phyloP scores from a whole-genome alignment of 202 grass and related monocot species.

The Sporobolus alterniflorus region DNA sequence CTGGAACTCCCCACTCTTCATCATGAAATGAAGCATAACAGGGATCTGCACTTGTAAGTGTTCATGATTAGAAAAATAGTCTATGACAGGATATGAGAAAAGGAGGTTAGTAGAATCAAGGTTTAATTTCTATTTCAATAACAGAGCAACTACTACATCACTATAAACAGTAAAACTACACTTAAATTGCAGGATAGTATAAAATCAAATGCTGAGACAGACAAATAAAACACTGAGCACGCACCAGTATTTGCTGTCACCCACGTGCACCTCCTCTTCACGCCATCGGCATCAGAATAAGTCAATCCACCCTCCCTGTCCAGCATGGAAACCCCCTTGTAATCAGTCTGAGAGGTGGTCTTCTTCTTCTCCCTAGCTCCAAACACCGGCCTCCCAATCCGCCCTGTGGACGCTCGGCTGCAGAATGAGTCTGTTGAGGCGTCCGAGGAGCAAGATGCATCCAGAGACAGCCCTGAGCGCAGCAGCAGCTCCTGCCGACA shows the following conservation, averaged over 20 bases:
- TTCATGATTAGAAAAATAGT: conserved; percentile 18
- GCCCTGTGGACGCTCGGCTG: conserved; percentile 81
- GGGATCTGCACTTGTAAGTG: conserved; percentile 56
- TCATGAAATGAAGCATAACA: conserved; percentile 95
- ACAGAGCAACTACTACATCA: background rate
- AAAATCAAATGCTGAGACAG: conserved; percentile 22
- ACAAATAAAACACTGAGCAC: conserved; percentile 1
- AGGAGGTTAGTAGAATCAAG: background rate
- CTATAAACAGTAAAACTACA: background rate
- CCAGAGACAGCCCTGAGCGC: conserved; percentile 82
- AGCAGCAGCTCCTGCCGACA: conserved; percentile 83
- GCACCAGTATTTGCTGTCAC: conserved; percentile 85
- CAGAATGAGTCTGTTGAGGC: conserved; percentile 91
- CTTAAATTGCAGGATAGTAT: background rate
- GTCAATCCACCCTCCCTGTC: conserved; percentile 49
- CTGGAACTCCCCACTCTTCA: conserved; percentile 94
- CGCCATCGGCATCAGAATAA: conserved; percentile 37
- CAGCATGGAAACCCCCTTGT: conserved; percentile 49
- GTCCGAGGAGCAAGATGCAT: conserved; percentile 92
- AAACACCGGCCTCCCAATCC: conserved; percentile 67
- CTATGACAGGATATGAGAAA: background rate
- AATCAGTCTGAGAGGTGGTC: conserved; percentile 37
- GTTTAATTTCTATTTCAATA: background rate
- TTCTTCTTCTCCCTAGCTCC: conserved; percentile 66
- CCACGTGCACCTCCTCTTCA: conserved; percentile 87